Percentiles rank a stretch among this genome's conserved stretches.
Conservation (phyloP, 2,329 filamentous ascomycete species). For the Phialophora tarda region DNA sequence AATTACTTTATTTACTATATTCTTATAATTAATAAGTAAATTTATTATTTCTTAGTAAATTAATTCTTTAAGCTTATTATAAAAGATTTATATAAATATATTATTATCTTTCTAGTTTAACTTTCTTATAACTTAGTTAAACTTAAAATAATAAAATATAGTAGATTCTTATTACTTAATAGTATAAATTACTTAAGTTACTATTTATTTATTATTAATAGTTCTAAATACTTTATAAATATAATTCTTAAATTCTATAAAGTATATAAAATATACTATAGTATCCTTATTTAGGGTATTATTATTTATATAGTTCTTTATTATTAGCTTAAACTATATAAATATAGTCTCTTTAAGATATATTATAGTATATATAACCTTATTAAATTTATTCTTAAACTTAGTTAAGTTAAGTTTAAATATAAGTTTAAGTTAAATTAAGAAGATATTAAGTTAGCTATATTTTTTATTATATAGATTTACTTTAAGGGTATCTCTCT, state of each 20-base stretch:
- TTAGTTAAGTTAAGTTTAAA: slow-evolving; percentile 2
- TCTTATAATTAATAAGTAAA: not conserved
- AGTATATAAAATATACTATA: not conserved
- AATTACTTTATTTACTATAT: not conserved
- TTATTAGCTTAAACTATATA: not conserved
- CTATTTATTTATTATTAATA: not conserved
- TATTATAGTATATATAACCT: not conserved
- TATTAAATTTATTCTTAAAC: not conserved
- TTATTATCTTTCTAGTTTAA: not conserved
- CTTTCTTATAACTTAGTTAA: not conserved
- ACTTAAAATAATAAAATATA: not conserved
- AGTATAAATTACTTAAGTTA: not conserved
- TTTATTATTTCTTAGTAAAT: not conserved
- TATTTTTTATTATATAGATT: not conserved
- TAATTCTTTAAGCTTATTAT: not conserved
- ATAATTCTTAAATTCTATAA: not conserved
- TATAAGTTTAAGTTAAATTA: not conserved
- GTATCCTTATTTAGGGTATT: not conserved
- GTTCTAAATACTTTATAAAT: not conserved
- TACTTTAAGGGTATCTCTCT: not conserved
- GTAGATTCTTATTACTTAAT: not conserved
- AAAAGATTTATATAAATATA: not conserved
- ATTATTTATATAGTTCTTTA: not conserved
- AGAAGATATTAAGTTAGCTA: not conserved
- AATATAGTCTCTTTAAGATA: not conserved